Percentiles rank a stretch among this genome's conserved stretches.
Evolutionary conservation across 768 basidiomycete genomes (phyloP).

Genomic region (Amanita muscaria): DNA sequence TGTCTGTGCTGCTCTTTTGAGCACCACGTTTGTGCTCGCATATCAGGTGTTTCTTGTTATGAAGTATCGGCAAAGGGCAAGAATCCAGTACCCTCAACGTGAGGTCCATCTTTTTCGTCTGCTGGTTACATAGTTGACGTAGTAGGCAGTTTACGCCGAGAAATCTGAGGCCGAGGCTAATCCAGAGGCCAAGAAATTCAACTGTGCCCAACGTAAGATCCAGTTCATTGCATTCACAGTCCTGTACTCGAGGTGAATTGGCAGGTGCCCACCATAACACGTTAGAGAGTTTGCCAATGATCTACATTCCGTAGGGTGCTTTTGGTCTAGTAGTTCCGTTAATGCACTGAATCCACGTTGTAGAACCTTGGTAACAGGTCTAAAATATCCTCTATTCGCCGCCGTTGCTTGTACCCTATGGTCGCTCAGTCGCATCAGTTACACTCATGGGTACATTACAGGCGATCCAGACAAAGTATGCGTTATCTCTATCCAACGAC

Average conservation of each 20-base stretch:
- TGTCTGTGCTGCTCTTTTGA: constrained; percentile 46
- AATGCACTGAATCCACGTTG: too few relatives aligned
- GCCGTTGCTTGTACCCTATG: constrained; percentile 30
- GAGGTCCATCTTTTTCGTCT: constrained; percentile 13
- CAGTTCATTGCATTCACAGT: neutral
- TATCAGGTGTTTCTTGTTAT: constrained; percentile 37
- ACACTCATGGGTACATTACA: constrained; percentile 36
- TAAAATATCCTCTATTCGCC: constrained; percentile 34
- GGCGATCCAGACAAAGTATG: constrained; percentile 33
- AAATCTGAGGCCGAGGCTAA: constrained; percentile 46
- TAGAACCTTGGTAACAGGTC: constrained; percentile 32
- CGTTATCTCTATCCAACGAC: too few relatives aligned
- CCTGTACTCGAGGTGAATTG: neutral
- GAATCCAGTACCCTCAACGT: constrained; percentile 64
- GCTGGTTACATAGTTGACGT: neutral
- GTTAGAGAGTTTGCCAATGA: constrained; percentile 38
- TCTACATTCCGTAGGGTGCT: too few relatives aligned
- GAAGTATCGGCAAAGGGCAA: constrained; percentile 40
- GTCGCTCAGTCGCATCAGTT: constrained; percentile 33
- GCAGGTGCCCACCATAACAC: constrained; percentile 58
- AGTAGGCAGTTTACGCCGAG: constrained; percentile 65
- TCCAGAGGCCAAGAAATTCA: constrained; percentile 48
- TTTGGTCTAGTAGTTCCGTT: too few relatives aligned
- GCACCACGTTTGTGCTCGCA: constrained; percentile 39
- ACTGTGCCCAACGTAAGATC: constrained; percentile 52